These are phyloP conservation scores for Pseudozyma hubeiensis DNA, from an alignment of 1,284 basidiomycete genomes.

Conservation along the genomic window DNA sequence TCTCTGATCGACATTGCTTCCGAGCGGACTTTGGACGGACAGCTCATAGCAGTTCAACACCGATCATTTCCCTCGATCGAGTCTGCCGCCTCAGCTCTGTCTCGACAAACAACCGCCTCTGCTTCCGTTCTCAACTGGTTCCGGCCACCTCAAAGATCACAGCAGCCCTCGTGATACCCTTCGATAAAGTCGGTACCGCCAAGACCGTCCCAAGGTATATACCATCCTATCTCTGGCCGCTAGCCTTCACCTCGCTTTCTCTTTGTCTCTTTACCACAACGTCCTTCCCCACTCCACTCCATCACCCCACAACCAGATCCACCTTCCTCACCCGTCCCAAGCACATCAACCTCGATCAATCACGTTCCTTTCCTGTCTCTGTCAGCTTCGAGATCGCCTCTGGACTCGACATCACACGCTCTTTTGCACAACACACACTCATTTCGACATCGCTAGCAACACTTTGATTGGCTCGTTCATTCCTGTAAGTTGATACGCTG, in stretches of 20 bases:
- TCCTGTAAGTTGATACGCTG: conserved; percentile 24
- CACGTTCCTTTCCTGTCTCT: conserved; percentile 30
- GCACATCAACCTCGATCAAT: conserved; percentile 22
- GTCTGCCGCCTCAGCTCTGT: background rate
- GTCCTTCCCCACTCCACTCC: conserved; percentile 24
- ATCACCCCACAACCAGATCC: background rate
- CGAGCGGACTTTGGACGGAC: conserved; percentile 38
- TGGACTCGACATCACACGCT: conserved; percentile 32
- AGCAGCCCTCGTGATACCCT: conserved; percentile 15
- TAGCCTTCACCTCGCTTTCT: background rate
- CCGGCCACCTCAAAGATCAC: conserved; percentile 15
- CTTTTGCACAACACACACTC: conserved; percentile 39
- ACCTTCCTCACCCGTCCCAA: conserved; percentile 7
- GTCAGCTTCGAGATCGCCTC: conserved; percentile 21
- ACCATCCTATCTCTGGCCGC: conserved; percentile 12
- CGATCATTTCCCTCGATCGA: conserved; percentile 1
- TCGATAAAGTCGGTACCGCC: conserved; percentile 11
- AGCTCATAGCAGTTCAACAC: conserved; percentile 2
- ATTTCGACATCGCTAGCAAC: conserved; percentile 17
- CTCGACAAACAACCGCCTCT: background rate
- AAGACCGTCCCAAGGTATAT: conserved; percentile 39
- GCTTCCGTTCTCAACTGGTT: conserved; percentile 2
- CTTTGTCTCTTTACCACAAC: conserved; percentile 17
- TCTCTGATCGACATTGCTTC: conserved; percentile 47
- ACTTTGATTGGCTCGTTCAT: conserved; percentile 11